Conservation (phyloP, 2,329 filamentous ascomycete species). For the Juglanconis oblonga region DNA sequence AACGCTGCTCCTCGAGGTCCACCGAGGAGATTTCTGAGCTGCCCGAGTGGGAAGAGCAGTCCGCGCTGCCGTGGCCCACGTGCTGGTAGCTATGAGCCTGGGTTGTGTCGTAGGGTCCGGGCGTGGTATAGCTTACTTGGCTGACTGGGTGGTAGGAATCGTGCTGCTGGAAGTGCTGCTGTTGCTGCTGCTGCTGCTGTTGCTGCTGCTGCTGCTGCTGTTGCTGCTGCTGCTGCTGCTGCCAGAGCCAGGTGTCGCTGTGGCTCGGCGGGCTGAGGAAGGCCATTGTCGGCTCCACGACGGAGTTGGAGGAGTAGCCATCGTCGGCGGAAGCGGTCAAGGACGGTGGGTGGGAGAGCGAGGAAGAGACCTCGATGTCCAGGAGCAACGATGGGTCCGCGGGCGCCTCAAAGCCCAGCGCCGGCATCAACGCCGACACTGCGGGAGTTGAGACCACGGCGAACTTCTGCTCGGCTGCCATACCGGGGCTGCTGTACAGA, state of each 20-base stretch:
- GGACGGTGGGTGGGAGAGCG: constrained; percentile 5
- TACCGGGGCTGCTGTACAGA: neutral
- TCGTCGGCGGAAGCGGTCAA: constrained; percentile 3
- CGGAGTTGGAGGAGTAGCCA: constrained; percentile 10
- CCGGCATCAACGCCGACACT: neutral
- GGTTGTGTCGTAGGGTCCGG: neutral
- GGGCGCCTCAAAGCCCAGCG: neutral
- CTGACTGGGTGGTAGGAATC: neutral
- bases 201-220: neutral
- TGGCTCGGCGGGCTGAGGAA: constrained; percentile 4
- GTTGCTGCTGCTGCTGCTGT: neutral
- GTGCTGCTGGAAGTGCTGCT: neutral
- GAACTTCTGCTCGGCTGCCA: neutral
- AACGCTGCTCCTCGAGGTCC: neutral
- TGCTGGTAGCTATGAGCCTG: neutral
- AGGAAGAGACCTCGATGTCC: neutral
- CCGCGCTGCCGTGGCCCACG: neutral
- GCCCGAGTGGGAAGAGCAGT: neutral
- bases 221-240: neutral
- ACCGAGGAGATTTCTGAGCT: constrained; percentile 3
- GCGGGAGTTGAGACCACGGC: neutral
- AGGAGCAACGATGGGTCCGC: constrained; percentile 4
- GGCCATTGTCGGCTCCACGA: neutral
- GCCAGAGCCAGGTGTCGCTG: constrained; percentile 5
- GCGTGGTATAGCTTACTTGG: neutral